A percentile compares a stretch with the other conserved stretches of the same genome.
Conservation (phyloP, 2,329 filamentous ascomycete species). For the Diplodia mutila region DNA sequence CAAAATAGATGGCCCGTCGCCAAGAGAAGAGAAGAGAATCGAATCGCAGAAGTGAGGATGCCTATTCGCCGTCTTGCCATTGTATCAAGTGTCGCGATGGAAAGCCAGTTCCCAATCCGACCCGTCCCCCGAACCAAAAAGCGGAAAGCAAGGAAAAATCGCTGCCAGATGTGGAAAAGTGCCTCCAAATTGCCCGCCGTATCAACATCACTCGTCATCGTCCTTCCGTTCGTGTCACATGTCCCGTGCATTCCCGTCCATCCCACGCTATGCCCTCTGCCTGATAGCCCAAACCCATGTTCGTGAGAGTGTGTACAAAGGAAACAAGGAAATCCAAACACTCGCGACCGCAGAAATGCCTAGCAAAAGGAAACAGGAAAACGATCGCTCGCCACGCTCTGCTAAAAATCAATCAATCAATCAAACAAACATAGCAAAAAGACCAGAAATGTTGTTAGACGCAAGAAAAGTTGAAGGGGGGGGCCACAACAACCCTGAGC, state of each 20-base stretch:
- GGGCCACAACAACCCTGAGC: constrained; percentile 31
- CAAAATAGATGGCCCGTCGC: constrained; percentile 10
- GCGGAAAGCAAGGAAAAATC: constrained; percentile 40
- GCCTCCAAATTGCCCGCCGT: constrained; percentile 20
- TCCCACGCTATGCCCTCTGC: constrained; percentile 17
- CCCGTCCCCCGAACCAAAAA: constrained; percentile 30
- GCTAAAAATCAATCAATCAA: constrained; percentile 34
- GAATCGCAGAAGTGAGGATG: background rate
- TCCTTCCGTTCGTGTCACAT: constrained; percentile 26
- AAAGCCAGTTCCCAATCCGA: constrained; percentile 23
- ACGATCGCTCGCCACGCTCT: constrained; percentile 43
- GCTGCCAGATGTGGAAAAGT: constrained; percentile 35
- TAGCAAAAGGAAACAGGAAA: constrained; percentile 30
- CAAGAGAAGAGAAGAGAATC: constrained; percentile 22
- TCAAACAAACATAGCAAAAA: constrained; percentile 30
- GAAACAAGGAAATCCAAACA: constrained; percentile 29
- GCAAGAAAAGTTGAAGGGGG: constrained; percentile 35
- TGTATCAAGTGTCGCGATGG: background rate
- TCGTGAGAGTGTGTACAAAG: constrained; percentile 14
- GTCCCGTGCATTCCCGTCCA: constrained; percentile 19
- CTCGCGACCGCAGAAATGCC: constrained; percentile 27
- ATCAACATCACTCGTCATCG: constrained; percentile 27
- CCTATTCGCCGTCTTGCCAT: constrained; percentile 18
- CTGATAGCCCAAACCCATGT: constrained; percentile 6
- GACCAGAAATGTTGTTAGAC: constrained; percentile 34